Conservation (phyloP, 129 eudicot species). For the Chrysanthemum seticuspe region DNA sequence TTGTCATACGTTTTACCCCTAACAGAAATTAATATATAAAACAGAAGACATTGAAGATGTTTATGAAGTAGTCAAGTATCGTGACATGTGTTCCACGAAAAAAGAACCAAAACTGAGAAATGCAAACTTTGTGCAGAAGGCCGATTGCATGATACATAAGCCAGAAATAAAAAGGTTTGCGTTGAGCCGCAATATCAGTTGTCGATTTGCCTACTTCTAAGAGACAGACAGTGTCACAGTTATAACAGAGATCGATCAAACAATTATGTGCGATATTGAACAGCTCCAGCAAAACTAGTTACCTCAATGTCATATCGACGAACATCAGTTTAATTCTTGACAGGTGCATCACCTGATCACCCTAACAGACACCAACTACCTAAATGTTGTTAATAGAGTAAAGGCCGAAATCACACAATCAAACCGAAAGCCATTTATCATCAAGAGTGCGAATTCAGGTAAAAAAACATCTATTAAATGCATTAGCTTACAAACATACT, state of each 20-base stretch:
- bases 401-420: neutral
- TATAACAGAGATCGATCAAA: too few species aligned
- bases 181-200: neutral
- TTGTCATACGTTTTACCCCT: too few species aligned
- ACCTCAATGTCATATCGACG: too few species aligned
- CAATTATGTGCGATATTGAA: too few species aligned
- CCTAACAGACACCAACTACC: constrained; percentile 11
- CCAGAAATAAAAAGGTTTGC: neutral
- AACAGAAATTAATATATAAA: too few species aligned
- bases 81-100: neutral
- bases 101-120: too few species aligned
- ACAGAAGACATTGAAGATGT: too few species aligned
- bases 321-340: neutral
- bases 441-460: neutral
- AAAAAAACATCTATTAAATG: neutral
- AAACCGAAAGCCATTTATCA: neutral
- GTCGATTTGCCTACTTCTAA: too few species aligned
- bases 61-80: neutral
- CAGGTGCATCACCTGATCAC: neutral
- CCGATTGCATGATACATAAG: too few species aligned
- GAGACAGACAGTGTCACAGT: too few species aligned
- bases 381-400: neutral
- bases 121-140: too few species aligned
- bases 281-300: too few species aligned
- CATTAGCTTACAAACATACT: neutral